Evolutionary conservation across 228 moss, liverwort and hornwort genomes (phyloP), one percentile per base, ranked within the genome.

Genomic region (Sphagnum fallax): DNA sequence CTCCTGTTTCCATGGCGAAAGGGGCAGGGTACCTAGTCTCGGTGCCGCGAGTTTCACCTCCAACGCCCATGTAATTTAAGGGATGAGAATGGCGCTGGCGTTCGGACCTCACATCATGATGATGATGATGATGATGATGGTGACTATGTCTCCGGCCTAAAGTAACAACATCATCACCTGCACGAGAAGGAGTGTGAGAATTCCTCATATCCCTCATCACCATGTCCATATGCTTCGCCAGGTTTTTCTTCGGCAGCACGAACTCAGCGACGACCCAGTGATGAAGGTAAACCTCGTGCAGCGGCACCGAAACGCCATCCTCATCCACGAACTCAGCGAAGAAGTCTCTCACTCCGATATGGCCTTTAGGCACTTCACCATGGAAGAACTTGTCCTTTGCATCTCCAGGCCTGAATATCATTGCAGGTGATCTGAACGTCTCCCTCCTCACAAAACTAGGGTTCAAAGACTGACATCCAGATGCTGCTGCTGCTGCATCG

Each of bases 11-110:
- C 0, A 6, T 0, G 0, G 69, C 86, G 5, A 82, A 86, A 13
- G 6, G 60, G 14, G 68, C 69, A 10, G 86, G 86, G 18, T n/a
- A 48, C 0, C 61, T 55, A 32, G 73, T 53, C 0, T 69, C 12
- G 10, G 86, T 83, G 59, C 74, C 75, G 66, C 86, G 66, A 5
- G 86, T 83, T 69, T 86, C 86, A 8, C 77, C 82, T 5, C 83
- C 86, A 73, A 77, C 77, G 0, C 80, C 82, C 0, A 80, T 0
- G 15, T 74, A 72, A 8, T 13, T 79, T 0, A 49, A 9, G 32
- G 32, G 32, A 2, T 32, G 0, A 32, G 2, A 2, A 32, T 32
- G 32, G 32, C 32, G 2, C 32, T 1, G 32, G 32, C 32, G 32
- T 32, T 32, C 32, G 2, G 32, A 32, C 32, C 32, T 32, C 32